Evolutionary conservation across 2,329 filamentous ascomycete genomes (phyloP), one percentile per base, ranked within the genome.

Genomic region (Pseudogymnoascus sp.): DNA sequence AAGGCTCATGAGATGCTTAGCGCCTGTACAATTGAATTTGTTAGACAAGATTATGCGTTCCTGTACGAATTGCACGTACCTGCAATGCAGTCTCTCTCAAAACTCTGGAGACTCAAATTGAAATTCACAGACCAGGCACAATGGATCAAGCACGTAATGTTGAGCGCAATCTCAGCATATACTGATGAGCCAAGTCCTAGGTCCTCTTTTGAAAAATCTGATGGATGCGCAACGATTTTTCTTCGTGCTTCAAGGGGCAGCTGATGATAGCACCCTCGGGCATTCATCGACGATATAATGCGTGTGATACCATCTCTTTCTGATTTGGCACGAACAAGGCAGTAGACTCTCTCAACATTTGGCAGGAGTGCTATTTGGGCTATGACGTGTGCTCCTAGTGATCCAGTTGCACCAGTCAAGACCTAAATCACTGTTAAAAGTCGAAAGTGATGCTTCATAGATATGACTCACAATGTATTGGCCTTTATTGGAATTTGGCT

Each of bases 361-460:
- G 81, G 77, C n/a, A 81, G 76, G 2, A 78, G 75, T 1, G 81
- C 79, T 12, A 89, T 77, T n/a, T 83, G 79, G 3, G 80, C 78
- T 1, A 84, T 75, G 1, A 86, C 73, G 65, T 87, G 84, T 0
- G 82, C 77, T 1, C 86, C 86, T 0, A 89, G 75, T 1, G 84
- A 85, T 1, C 86, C 86, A 0, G 86, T 89, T 0, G 81, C 79
- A 1, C 86, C 86, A 0, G 86, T 89, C 3, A 89, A 70, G 1
- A 85, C 71, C 69, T 75, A 35, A 62, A 61, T 54, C 64, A 65
- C 59, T 65, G 62, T 22, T 61, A 60, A 61, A 57, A 59, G 41
- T 25, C 43, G 62, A 18, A 11, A 57, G 16, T 14, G 4, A 20
- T 22, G 12, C 7, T 58, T 57, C 9, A 8, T 32, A n/a, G 20